A percentile compares a stretch with the other conserved stretches of the same genome.
Evolutionary conservation across 768 basidiomycete genomes (phyloP).

Genomic region (Rickenella mellea): DNA sequence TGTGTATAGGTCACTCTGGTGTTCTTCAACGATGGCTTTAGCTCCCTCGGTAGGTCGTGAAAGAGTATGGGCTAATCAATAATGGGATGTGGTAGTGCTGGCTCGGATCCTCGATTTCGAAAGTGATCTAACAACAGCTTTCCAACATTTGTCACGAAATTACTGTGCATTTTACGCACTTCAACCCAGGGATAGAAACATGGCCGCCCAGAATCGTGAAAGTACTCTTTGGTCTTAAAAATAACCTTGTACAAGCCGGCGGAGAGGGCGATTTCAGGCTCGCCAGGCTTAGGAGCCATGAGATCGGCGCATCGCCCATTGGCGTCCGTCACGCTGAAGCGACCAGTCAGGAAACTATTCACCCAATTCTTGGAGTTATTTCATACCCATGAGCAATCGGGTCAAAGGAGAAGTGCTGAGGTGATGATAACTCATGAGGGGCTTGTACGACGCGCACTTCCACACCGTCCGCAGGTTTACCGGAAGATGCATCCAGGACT

Average conservation of each 20-base stretch:
- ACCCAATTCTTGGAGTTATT: neutral
- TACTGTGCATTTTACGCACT: slow-evolving; percentile 30
- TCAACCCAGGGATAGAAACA: slow-evolving; percentile 92
- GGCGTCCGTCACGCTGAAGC: slow-evolving; percentile 55
- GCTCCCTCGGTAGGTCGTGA: slow-evolving; percentile 90
- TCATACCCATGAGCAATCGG: slow-evolving; percentile 53
- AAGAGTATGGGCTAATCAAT: slow-evolving; percentile 86
- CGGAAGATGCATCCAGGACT: slow-evolving; percentile 84
- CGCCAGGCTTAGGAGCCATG: slow-evolving; percentile 41
- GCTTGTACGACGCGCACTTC: slow-evolving; percentile 50
- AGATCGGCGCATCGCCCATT: slow-evolving; percentile 80
- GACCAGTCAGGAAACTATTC: slow-evolving; percentile 4
- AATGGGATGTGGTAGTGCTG: slow-evolving; percentile 90
- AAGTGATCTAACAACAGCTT: slow-evolving; percentile 49
- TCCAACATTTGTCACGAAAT: neutral
- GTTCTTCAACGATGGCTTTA: slow-evolving; percentile 17
- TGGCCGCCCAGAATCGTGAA: slow-evolving; percentile 47
- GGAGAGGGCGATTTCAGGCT: slow-evolving; percentile 37
- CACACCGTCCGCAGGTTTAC: slow-evolving; percentile 71
- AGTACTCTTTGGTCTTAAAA: slow-evolving; percentile 80
- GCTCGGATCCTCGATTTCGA: slow-evolving; percentile 56
- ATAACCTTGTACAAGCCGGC: slow-evolving; percentile 75
- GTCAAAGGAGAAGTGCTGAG: slow-evolving; percentile 35
- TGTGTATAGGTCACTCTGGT: neutral
- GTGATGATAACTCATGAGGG: slow-evolving; percentile 22